Evolutionary conservation across 257 asterid species (phyloP).

Genomic region (Perilla frutescens): DNA sequence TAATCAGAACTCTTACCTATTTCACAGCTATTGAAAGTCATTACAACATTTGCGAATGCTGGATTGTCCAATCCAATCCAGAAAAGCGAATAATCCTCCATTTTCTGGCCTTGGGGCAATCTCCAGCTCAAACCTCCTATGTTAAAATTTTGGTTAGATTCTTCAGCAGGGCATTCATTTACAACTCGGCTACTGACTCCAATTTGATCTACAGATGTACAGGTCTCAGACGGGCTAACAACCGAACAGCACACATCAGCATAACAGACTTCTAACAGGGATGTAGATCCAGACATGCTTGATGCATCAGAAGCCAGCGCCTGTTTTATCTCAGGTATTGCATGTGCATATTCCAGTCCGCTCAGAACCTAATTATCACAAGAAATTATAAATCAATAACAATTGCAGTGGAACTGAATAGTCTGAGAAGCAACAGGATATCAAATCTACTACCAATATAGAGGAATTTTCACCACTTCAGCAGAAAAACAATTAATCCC

Average conservation of each 20-base stretch:
- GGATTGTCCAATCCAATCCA: constrained; percentile 83
- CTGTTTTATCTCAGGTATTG: constrained; percentile 62
- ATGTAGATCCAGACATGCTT: constrained; percentile 38
- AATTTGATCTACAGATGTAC: constrained; percentile 37
- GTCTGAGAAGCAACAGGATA: constrained; percentile 49
- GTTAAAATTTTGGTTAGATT: constrained; percentile 41
- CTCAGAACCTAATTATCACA: constrained; percentile 69
- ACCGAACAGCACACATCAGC: constrained; percentile 71
- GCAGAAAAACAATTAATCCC: background rate
- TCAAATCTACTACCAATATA: constrained; percentile 15
- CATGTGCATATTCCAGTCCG: constrained; percentile 91
- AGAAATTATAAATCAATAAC: constrained; percentile 34
- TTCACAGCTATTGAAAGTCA: constrained; percentile 82
- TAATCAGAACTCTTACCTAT: constrained; percentile 57
- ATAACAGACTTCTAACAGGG: constrained; percentile 46
- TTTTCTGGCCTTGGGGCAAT: constrained; percentile 64
- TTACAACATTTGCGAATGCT: constrained; percentile 74
- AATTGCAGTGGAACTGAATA: constrained; percentile 25
- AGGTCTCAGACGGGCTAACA: constrained; percentile 52
- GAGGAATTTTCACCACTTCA: constrained; percentile 12
- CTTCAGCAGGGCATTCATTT: constrained; percentile 42
- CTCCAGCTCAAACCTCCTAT: constrained; percentile 88
- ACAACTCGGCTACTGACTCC: constrained; percentile 37
- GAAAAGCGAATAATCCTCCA: constrained; percentile 78
- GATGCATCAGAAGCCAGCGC: constrained; percentile 36